Evolutionary conservation across 192 early-diverging fungal genomes (phyloP).

Genomic region (Coemansia sp.): DNA sequence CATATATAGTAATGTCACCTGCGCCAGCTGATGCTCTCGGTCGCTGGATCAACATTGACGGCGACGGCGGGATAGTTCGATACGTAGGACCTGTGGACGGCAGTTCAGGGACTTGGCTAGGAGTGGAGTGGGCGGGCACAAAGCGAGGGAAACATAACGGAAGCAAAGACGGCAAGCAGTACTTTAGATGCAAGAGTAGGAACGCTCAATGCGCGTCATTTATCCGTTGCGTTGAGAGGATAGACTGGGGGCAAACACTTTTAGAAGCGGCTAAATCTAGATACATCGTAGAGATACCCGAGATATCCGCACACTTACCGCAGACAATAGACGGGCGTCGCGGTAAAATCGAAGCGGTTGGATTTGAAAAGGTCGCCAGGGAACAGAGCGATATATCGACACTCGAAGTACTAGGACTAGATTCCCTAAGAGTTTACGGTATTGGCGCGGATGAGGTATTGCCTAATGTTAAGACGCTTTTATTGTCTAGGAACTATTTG

Average conservation of each 20-base stretch:
- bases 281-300: conserved; percentile 18
- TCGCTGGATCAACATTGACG: conserved; percentile 40
- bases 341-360: conserved; percentile 35
- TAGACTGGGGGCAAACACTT: conserved; percentile 35
- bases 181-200: not conserved
- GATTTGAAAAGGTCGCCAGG: conserved; percentile 25
- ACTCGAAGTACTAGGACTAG: conserved; percentile 17
- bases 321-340: conserved; percentile 27
- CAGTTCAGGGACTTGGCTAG: conserved; percentile 39
- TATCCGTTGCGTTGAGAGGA: conserved; percentile 27
- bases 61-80: conserved; percentile 41
- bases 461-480: conserved; percentile 10
- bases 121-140: conserved; percentile 47
- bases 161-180: not conserved
- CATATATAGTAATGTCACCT: not conserved
- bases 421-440: conserved; percentile 10
- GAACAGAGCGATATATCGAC: conserved; percentile 14
- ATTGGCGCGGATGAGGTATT: not conserved
- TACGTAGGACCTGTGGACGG: conserved; percentile 44
- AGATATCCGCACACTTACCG: not conserved
- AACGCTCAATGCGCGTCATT: conserved; percentile 19
- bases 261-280: conserved; percentile 15
- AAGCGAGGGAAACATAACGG: conserved; percentile 51
- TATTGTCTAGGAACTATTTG: conserved; percentile 32
- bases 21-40: conserved; percentile 1